Evolutionary conservation across 495 filamentous ascomycete species (phyloP).

Genomic region (Daldinia decipiens): DNA sequence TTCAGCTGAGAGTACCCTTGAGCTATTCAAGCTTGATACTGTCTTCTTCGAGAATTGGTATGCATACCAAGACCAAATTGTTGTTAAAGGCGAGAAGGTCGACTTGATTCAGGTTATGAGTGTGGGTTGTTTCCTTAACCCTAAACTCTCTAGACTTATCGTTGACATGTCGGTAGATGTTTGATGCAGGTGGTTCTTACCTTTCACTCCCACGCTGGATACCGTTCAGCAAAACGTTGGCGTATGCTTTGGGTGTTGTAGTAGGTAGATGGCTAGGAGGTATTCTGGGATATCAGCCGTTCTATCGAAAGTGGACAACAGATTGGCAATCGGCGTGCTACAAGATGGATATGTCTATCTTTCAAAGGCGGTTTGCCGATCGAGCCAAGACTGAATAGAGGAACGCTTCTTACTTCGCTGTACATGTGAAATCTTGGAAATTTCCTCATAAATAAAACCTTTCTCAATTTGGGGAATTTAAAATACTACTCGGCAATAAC

Average conservation of each 20-base stretch:
- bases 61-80: constrained; percentile 59
- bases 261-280: constrained; percentile 63
- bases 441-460: background rate
- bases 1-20: constrained; percentile 47
- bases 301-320: constrained; percentile 60
- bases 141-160: background rate
- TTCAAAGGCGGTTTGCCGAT: constrained; percentile 51
- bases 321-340: constrained; percentile 61
- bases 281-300: constrained; percentile 64
- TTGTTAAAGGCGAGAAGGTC: constrained; percentile 53
- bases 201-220: constrained; percentile 58
- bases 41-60: constrained; percentile 68
- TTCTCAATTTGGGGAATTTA: background rate
- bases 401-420: background rate
- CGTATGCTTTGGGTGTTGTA: constrained; percentile 54
- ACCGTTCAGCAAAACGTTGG: constrained; percentile 53
- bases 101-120: constrained; percentile 59
- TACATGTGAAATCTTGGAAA: background rate
- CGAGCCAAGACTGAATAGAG: constrained; percentile 30
- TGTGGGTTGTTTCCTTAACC: constrained; percentile 45
- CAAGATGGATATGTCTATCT: constrained; percentile 56
- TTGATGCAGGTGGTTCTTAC: constrained; percentile 61
- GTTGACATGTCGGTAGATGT: constrained; percentile 48
- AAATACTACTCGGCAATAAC: background rate
- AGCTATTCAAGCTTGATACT: constrained; percentile 54